phyloP scores from a whole-genome alignment of 768 basidiomycete genomes.

The Kwoniella sp. region DNA sequence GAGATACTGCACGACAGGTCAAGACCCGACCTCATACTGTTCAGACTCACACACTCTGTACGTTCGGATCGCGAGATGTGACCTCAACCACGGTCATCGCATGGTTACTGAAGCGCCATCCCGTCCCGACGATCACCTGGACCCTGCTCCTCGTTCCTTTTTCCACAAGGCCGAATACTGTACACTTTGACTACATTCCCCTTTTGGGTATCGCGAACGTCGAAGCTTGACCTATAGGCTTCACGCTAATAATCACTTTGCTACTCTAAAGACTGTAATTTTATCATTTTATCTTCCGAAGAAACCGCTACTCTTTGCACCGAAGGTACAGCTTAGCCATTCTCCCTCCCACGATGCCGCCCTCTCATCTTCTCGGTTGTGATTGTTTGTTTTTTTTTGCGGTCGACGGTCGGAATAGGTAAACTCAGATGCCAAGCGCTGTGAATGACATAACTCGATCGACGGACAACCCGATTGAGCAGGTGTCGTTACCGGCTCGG shows the following conservation, averaged over 20 bases:
- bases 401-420: neutral
- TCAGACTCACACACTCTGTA: no score
- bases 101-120: neutral
- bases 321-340: neutral
- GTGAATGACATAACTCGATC: neutral
- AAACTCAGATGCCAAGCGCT: neutral
- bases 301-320: neutral
- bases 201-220: no score
- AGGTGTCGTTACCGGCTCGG: neutral
- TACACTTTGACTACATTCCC: no score
- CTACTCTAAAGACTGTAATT: no score
- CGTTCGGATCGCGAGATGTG: no score
- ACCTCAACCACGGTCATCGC: no score
- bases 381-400: no score
- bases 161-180: neutral
- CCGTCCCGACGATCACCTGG: conserved; percentile 2
- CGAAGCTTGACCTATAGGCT: neutral
- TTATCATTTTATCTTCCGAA: neutral
- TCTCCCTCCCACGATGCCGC: no score
- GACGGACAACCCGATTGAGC: neutral
- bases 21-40: no score
- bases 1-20: no score
- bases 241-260: neutral
- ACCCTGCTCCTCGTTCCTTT: neutral
- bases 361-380: no score